Conservation (phyloP, 179 eudicot genomes). For the Corrigiola litoralis region DNA sequence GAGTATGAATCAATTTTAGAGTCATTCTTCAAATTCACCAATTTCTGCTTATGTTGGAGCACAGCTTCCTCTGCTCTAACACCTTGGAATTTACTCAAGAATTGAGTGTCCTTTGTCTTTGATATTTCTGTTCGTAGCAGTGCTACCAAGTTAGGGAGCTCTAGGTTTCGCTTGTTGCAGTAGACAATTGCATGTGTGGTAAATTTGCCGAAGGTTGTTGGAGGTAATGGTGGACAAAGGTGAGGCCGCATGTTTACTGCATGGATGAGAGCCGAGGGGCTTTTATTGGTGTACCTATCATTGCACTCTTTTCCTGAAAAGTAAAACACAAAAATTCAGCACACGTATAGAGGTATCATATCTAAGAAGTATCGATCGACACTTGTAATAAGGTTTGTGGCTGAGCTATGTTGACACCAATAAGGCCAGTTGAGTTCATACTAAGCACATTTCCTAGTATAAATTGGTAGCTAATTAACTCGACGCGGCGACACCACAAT, state of each 20-base stretch:
- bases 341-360: no score
- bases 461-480: no score
- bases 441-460: no score
- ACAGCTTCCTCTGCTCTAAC: slow-evolving; percentile 4
- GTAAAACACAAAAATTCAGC: no score
- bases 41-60: slow-evolving; percentile 5
- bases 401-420: no score
- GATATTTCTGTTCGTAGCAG: background rate
- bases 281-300: background rate
- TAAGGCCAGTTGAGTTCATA: no score
- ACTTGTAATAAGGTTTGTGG: background rate
- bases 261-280: slow-evolving; percentile 6
- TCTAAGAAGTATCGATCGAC: background rate
- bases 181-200: background rate
- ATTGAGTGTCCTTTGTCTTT: background rate
- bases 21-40: background rate
- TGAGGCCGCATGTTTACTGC: slow-evolving; percentile 17
- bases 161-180: background rate
- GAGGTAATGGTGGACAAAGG: background rate
- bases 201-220: slow-evolving; percentile 17
- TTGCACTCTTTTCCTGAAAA: no score
- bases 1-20: background rate
- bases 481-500: no score
- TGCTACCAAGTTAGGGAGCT: background rate
- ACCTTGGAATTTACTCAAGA: slow-evolving; percentile 6